Conservation (phyloP, 768 basidiomycete genomes). For the Phlegmacium glaucopus region DNA sequence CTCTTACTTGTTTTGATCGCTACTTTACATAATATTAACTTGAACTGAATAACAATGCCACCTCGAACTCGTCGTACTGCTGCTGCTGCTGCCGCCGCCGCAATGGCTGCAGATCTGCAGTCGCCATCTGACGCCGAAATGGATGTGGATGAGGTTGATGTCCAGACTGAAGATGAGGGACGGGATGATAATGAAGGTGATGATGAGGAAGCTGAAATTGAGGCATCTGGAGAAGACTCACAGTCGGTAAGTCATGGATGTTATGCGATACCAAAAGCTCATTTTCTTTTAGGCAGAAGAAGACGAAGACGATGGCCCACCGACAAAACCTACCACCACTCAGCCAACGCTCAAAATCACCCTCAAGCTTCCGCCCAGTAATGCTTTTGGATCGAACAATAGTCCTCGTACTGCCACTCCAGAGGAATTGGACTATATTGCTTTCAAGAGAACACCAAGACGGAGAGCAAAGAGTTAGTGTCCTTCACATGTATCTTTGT, state of each 20-base stretch:
- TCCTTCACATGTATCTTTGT: background rate
- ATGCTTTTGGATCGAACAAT: slow-evolving; percentile 26
- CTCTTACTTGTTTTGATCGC: slow-evolving; percentile 15
- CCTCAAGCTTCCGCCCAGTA: slow-evolving; percentile 48
- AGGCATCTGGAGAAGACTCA: slow-evolving; percentile 38
- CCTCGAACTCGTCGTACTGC: slow-evolving; percentile 31
- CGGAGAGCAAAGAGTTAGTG: slow-evolving; percentile 20
- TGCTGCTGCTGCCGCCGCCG: slow-evolving; percentile 25
- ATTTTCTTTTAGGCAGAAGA: slow-evolving; percentile 15
- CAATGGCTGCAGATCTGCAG: slow-evolving; percentile 30
- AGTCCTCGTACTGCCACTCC: slow-evolving; percentile 26
- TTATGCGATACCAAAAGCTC: background rate
- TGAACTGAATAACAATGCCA: slow-evolving; percentile 17
- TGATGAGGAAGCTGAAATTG: slow-evolving; percentile 29
- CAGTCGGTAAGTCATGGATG: slow-evolving; percentile 9
- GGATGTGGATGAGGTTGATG: slow-evolving; percentile 28
- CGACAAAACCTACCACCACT: slow-evolving; percentile 25
- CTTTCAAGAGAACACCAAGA: slow-evolving; percentile 21
- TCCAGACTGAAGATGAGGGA: slow-evolving; percentile 26
- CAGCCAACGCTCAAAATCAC: slow-evolving; percentile 56
- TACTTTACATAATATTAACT: slow-evolving; percentile 13
- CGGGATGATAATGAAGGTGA: slow-evolving; percentile 33
- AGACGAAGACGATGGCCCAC: slow-evolving; percentile 18
- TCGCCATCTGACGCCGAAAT: slow-evolving; percentile 33
- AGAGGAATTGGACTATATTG: slow-evolving; percentile 38